These are phyloP conservation scores for Rhytidiadelphus loreus DNA, from an alignment of 225 moss, liverwort and hornwort species.

Conservation along the genomic window DNA sequence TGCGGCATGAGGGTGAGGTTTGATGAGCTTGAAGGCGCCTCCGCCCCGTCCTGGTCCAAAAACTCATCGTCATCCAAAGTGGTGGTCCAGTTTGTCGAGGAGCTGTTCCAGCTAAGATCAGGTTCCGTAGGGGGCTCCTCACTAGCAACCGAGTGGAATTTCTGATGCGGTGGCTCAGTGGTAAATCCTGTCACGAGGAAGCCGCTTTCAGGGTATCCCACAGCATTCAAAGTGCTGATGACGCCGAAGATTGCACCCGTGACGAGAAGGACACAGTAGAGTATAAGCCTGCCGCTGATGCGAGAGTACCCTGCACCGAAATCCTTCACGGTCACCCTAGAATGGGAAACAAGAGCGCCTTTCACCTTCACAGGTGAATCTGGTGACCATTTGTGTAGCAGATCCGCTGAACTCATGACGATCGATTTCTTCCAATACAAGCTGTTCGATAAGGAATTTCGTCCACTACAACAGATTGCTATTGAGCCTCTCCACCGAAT, in stretches of 20 bases:
- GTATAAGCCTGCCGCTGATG: neutral
- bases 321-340: constrained; percentile 1
- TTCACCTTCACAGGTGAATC: neutral
- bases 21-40: neutral
- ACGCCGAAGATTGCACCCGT: neutral
- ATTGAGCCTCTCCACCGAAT: neutral
- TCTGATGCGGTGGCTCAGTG: neutral
- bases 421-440: neutral
- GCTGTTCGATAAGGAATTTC: neutral
- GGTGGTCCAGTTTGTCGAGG: neutral
- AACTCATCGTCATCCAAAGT: neutral
- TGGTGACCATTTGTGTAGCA: neutral
- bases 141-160: neutral
- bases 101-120: neutral
- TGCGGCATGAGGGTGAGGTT: neutral
- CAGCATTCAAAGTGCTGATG: neutral
- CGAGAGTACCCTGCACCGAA: neutral
- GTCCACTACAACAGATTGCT: neutral
- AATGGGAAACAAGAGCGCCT: neutral
- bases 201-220: neutral
- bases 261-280: constrained; percentile 3
- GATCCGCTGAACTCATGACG: neutral
- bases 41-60: neutral
- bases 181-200: neutral
- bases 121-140: neutral